Evolutionary conservation across 1,284 basidiomycete genomes (phyloP).

Genomic region (Puccinia coronata): DNA sequence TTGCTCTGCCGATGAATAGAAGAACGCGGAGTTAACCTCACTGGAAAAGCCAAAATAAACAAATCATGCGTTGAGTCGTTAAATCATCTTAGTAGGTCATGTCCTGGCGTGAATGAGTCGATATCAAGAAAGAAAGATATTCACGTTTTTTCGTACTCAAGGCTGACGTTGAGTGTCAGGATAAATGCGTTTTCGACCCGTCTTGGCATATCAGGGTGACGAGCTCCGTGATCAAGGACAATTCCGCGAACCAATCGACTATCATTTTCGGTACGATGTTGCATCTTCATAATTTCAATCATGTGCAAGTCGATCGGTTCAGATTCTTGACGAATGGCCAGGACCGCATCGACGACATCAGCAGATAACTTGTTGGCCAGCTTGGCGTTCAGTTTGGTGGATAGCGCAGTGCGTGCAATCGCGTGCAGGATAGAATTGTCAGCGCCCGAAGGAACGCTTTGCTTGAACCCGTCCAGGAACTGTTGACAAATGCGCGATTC

Average conservation of each 20-base stretch:
- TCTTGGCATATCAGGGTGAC: slow-evolving; percentile 99
- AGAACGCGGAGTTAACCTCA: slow-evolving; percentile 99
- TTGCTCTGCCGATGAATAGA: slow-evolving; percentile 98
- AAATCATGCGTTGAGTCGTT: background rate
- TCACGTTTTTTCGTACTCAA: slow-evolving; percentile 99
- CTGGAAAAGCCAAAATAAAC: slow-evolving; percentile 60
- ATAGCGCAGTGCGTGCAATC: slow-evolving; percentile 89
- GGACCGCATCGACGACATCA: slow-evolving; percentile 92
- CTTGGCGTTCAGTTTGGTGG: slow-evolving; percentile 83
- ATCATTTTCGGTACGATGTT: slow-evolving; percentile 95
- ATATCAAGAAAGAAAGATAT: slow-evolving; percentile 59
- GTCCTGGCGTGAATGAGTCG: slow-evolving; percentile 21
- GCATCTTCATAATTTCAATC: slow-evolving; percentile 99
- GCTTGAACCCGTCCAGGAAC: slow-evolving; percentile 90
- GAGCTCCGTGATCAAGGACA: slow-evolving; percentile 87
- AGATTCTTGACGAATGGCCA: slow-evolving; percentile 76
- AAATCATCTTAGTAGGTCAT: background rate
- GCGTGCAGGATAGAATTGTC: slow-evolving; percentile 89
- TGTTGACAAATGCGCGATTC: slow-evolving; percentile 58
- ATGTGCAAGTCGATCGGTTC: slow-evolving; percentile 98
- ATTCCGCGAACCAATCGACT: slow-evolving; percentile 95
- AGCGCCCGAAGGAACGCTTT: slow-evolving; percentile 63
- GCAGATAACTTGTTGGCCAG: slow-evolving; percentile 86
- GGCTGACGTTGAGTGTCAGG: slow-evolving; percentile 91
- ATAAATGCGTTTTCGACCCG: slow-evolving; percentile 95